Evolutionary conservation across 1,139 yeast species (phyloP).

Genomic region (Yamadazyma friedrichii): DNA sequence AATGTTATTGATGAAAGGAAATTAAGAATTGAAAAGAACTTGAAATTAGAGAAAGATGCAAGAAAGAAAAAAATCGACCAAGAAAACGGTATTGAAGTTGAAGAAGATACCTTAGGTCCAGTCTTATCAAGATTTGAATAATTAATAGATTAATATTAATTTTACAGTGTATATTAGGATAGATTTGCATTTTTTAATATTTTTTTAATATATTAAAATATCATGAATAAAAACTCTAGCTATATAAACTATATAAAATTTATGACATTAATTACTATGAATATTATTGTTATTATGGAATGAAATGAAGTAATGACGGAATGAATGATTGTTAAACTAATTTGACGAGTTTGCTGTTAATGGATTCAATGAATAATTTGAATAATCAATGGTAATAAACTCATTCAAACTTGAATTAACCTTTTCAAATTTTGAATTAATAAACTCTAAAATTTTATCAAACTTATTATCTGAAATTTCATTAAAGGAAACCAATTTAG

Average conservation of each 20-base stretch:
- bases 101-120: slow-evolving; percentile 51
- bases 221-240: not conserved
- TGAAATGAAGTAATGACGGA: too few relatives aligned
- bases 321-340: not conserved
- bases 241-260: too few relatives aligned
- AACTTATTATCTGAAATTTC: slow-evolving; percentile 53
- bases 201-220: too few relatives aligned
- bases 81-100: slow-evolving; percentile 52
- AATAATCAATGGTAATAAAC: slow-evolving; percentile 46
- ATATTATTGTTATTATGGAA: too few relatives aligned
- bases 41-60: slow-evolving; percentile 69
- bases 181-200: too few relatives aligned
- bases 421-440: slow-evolving; percentile 20
- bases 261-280: too few relatives aligned
- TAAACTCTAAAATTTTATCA: slow-evolving; percentile 44
- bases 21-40: slow-evolving; percentile 73
- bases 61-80: slow-evolving; percentile 55
- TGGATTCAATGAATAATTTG: slow-evolving; percentile 39
- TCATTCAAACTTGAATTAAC: slow-evolving; percentile 29
- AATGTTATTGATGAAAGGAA: slow-evolving; percentile 89
- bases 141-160: not conserved
- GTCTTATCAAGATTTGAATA: slow-evolving; percentile 59
- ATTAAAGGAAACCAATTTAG: slow-evolving; percentile 60
- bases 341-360: slow-evolving; percentile 16
- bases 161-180: not conserved